phyloP scores from a whole-genome alignment of 2,329 filamentous ascomycete genomes.

The Colletotrichum ledebouriae region DNA sequence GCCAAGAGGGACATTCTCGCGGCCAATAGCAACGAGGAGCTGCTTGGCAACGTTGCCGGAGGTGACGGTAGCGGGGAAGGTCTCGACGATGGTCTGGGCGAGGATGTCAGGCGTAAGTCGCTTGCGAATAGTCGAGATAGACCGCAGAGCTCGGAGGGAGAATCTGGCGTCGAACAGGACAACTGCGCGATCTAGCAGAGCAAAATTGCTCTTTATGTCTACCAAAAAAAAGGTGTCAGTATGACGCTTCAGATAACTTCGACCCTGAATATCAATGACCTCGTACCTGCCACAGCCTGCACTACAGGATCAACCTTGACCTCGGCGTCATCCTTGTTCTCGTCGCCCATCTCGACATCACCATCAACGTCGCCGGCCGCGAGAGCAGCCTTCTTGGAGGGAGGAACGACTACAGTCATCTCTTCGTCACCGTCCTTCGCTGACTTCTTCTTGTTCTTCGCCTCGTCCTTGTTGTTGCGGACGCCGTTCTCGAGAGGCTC shows the following conservation, averaged over 20 bases:
- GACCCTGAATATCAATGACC: not conserved
- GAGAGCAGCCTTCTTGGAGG: slow-evolving; percentile 74
- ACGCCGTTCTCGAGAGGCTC: slow-evolving; percentile 77
- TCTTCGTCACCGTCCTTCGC: slow-evolving; percentile 79
- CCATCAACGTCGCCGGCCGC: slow-evolving; percentile 73
- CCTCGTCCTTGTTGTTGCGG: slow-evolving; percentile 77
- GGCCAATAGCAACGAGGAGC: slow-evolving; percentile 78
- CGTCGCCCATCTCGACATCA: slow-evolving; percentile 79
- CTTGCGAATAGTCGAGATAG: slow-evolving; percentile 96
- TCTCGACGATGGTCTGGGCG: slow-evolving; percentile 83
- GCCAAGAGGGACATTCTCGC: slow-evolving; percentile 74
- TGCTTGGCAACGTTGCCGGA: slow-evolving; percentile 77
- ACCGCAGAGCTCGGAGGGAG: slow-evolving; percentile 91
- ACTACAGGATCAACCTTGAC: slow-evolving; percentile 71
- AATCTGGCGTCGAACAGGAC: slow-evolving; percentile 95
- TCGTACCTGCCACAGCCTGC: slow-evolving; percentile 72
- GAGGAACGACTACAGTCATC: slow-evolving; percentile 86
- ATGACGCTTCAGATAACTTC: not conserved
- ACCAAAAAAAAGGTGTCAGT: slow-evolving; percentile 45
- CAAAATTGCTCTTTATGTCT: slow-evolving; percentile 98
- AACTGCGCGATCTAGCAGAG: slow-evolving; percentile 91
- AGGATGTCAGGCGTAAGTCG: slow-evolving; percentile 86
- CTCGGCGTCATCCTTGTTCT: slow-evolving; percentile 64
- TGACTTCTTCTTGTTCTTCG: slow-evolving; percentile 75
- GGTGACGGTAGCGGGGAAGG: slow-evolving; percentile 73